Conservation (phyloP, 768 basidiomycete species). For the Steccherinum ochraceum region DNA sequence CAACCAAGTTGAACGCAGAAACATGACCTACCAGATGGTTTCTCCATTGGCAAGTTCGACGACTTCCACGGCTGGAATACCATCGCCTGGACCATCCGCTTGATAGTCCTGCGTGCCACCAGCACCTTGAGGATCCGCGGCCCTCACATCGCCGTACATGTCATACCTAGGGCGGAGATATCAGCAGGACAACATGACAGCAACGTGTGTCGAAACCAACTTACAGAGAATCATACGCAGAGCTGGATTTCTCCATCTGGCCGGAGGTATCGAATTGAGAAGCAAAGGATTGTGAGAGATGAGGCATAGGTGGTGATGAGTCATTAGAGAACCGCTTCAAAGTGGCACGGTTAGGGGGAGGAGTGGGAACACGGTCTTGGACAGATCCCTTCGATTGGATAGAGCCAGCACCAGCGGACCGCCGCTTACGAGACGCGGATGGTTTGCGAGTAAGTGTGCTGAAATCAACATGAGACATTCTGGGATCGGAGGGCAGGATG, state of each 20-base stretch:
- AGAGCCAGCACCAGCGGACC: constrained; percentile 52
- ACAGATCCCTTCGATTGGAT: constrained; percentile 64
- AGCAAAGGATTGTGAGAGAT: constrained; percentile 46
- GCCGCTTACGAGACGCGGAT: constrained; percentile 46
- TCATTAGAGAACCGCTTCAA: constrained; percentile 61
- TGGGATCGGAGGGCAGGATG: constrained; percentile 67
- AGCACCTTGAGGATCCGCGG: constrained; percentile 19
- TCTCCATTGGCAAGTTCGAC: constrained; percentile 84
- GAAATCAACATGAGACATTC: constrained; percentile 50
- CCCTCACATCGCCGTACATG: constrained; percentile 64
- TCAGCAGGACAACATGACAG: background rate
- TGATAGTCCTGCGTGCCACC: constrained; percentile 8
- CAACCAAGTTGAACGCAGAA: background rate
- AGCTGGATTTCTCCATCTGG: constrained; percentile 58
- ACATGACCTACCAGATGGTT: constrained; percentile 63
- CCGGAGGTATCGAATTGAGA: constrained; percentile 32
- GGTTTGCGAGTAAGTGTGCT: constrained; percentile 49
- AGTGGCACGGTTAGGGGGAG: constrained; percentile 65
- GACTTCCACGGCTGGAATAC: constrained; percentile 60
- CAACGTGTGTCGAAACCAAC: constrained; percentile 22
- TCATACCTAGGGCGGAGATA: constrained; percentile 52
- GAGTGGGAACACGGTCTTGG: constrained; percentile 78
- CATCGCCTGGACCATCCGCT: background rate
- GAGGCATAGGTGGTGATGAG: constrained; percentile 64
- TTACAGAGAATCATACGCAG: constrained; percentile 75